phyloP scores from a whole-genome alignment of 2,329 filamentous ascomycete genomes.

The Clarireedia monteithiana region DNA sequence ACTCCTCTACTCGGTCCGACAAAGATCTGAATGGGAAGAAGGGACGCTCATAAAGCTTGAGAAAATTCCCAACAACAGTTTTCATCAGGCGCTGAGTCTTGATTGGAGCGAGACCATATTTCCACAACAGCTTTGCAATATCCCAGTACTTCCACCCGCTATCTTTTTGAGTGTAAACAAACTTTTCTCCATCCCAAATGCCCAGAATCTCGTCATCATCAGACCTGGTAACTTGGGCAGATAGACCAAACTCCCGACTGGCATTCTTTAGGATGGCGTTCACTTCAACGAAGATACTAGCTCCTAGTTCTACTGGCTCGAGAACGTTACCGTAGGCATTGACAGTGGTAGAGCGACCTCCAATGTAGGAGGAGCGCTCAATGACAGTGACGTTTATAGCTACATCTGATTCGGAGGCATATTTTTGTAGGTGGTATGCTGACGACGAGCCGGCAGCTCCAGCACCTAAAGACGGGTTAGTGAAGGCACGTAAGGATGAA shows the following conservation, averaged over 20 bases:
- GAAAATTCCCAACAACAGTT: conserved; percentile 61
- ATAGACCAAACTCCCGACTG: conserved; percentile 62
- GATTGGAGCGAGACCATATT: conserved; percentile 74
- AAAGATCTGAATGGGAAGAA: conserved; percentile 79
- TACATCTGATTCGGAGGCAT: conserved; percentile 50
- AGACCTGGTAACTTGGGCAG: conserved; percentile 39
- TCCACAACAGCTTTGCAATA: conserved; percentile 70
- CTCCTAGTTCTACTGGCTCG: conserved; percentile 76
- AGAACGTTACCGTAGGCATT: conserved; percentile 61
- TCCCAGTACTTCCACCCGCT: conserved; percentile 69
- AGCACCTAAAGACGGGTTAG: conserved; percentile 52
- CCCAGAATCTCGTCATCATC: conserved; percentile 46
- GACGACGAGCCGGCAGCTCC: conserved; percentile 82
- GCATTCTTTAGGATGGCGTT: conserved; percentile 79
- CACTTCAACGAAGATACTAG: conserved; percentile 80
- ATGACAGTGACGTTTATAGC: conserved; percentile 78
- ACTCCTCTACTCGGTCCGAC: conserved; percentile 56
- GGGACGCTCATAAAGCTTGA: conserved; percentile 72
- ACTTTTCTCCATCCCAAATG: conserved; percentile 74
- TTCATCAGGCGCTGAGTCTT: conserved; percentile 67
- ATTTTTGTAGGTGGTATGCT: conserved; percentile 73
- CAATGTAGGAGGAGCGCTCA: conserved; percentile 69
- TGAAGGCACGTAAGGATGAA: not conserved
- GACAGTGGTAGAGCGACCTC: conserved; percentile 82
- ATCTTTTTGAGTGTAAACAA: conserved; percentile 60